Conservation (phyloP, 2,329 filamentous ascomycete genomes). For the Chaetoscypha palmicola region DNA sequence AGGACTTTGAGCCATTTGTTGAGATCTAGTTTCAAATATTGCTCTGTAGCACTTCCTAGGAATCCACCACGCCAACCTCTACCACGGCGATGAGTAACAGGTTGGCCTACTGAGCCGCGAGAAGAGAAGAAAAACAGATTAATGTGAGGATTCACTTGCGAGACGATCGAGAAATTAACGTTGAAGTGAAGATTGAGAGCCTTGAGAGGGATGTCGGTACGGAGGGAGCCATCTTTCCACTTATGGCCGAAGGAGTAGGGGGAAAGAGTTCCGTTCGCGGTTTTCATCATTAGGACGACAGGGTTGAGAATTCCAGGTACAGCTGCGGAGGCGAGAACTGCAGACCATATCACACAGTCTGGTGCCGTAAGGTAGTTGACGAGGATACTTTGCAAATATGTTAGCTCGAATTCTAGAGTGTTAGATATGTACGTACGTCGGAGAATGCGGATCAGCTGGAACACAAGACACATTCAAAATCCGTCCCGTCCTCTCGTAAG, state of each 20-base stretch:
- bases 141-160: constrained; percentile 90
- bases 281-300: constrained; percentile 89
- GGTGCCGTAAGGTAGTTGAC: constrained; percentile 93
- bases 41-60: constrained; percentile 83
- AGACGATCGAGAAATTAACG: constrained; percentile 91
- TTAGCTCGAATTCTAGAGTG: constrained; percentile 4
- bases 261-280: constrained; percentile 63
- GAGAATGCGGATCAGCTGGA: constrained; percentile 89
- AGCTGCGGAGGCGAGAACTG: constrained; percentile 87
- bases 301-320: constrained; percentile 95
- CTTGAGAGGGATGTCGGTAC: constrained; percentile 93
- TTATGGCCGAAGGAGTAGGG: constrained; percentile 98
- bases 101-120: constrained; percentile 81
- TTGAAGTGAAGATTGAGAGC: constrained; percentile 95
- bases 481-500: constrained; percentile 86
- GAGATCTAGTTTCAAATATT: constrained; percentile 92
- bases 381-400: constrained; percentile 67
- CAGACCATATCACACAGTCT: constrained; percentile 97
- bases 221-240: constrained; percentile 94
- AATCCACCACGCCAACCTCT: constrained; percentile 96
- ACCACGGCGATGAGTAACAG: constrained; percentile 87
- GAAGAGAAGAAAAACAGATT: constrained; percentile 99
- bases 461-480: constrained; percentile 96
- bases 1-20: constrained; percentile 97
- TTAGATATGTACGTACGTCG: constrained; percentile 33